These are phyloP conservation scores for Babesia divergens DNA, from an alignment of 169 alveolate genomes.

Conservation along the genomic window DNA sequence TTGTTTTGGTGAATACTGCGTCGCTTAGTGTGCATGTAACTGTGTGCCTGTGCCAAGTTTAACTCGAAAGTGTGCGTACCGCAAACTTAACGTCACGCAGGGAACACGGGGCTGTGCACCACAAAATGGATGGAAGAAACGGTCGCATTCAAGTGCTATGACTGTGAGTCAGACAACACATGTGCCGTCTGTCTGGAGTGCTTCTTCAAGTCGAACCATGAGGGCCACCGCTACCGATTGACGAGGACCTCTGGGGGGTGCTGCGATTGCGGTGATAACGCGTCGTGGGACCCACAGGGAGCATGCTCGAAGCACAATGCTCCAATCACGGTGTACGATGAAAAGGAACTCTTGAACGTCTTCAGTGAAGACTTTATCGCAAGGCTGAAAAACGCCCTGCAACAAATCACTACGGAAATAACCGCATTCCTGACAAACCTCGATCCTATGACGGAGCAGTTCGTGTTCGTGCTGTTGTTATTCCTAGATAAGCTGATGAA, in stretches of 20 bases:
- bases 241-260: constrained; percentile 62
- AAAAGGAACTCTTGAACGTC: constrained; percentile 1
- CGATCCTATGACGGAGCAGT: constrained; percentile 8
- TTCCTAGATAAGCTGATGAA: constrained; percentile 54
- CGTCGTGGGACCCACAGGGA: constrained; percentile 57
- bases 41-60: no score
- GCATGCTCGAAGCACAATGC: constrained; percentile 48
- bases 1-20: no score
- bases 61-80: no score
- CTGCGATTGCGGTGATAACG: constrained; percentile 64
- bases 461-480: constrained; percentile 8
- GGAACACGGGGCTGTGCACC: constrained; percentile 49
- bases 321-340: constrained; percentile 1
- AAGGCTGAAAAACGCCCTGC: constrained; percentile 15
- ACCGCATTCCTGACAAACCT: background rate
- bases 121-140: constrained; percentile 63
- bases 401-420: constrained; percentile 15
- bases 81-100: background rate
- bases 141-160: constrained; percentile 60
- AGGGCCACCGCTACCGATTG: constrained; percentile 43
- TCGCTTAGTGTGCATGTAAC: no score
- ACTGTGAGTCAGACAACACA: constrained; percentile 60
- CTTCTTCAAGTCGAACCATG: constrained; percentile 56
- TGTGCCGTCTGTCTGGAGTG: constrained; percentile 63
- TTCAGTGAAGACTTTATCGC: constrained; percentile 24